These are phyloP conservation scores for Globisporangium radiosum DNA, from an alignment of 352 stramenopile species.

Conservation along the genomic window DNA sequence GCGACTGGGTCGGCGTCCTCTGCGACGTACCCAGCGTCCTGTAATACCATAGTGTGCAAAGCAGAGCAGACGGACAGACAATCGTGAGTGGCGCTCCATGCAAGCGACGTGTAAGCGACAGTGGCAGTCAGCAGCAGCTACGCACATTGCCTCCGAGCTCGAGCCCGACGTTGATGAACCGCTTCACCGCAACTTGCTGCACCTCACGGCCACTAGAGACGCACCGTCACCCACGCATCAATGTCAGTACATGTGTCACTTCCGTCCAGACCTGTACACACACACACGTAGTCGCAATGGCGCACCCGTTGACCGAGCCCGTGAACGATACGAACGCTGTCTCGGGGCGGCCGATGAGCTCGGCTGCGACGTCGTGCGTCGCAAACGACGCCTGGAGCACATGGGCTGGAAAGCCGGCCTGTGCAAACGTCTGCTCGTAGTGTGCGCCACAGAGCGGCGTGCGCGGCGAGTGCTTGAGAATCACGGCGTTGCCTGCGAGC, in stretches of 20 bases:
- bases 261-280: too few relatives aligned
- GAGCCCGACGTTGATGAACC: conserved; percentile 76
- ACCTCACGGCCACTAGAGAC: conserved; percentile 52
- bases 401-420: conserved; percentile 57
- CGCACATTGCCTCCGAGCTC: conserved; percentile 79
- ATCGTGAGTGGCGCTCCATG: background rate
- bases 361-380: conserved; percentile 54
- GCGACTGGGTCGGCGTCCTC: conserved; percentile 55
- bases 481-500: conserved; percentile 69
- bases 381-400: conserved; percentile 62
- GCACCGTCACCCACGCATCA: background rate
- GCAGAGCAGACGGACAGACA: background rate
- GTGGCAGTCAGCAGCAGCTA: background rate
- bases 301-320: conserved; percentile 65
- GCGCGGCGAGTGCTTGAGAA: conserved; percentile 76
- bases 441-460: conserved; percentile 73
- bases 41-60: background rate
- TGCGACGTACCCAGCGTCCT: conserved; percentile 75
- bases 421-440: conserved; percentile 65
- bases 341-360: conserved; percentile 61
- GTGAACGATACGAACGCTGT: conserved; percentile 82
- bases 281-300: too few relatives aligned
- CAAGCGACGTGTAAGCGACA: background rate
- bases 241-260: background rate
- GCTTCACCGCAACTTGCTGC: conserved; percentile 38